Conservation (phyloP, 305 asterid genomes). For the Andrographis paniculata region DNA sequence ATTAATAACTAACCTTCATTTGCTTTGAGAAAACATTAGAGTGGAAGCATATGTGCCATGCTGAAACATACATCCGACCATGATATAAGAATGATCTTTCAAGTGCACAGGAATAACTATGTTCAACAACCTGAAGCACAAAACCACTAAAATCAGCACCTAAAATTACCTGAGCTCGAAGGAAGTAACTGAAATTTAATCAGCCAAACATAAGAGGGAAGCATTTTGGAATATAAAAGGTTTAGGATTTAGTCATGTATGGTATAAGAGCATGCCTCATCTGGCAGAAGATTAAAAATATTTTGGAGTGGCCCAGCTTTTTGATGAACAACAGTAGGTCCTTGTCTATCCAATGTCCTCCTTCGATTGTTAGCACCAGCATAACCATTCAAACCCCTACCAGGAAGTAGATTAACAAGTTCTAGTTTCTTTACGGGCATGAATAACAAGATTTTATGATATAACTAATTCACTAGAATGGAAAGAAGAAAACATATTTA, state of each 20-base stretch:
- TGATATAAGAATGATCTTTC: slow-evolving; percentile 95
- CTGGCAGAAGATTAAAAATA: slow-evolving; percentile 74
- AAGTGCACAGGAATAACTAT: slow-evolving; percentile 94
- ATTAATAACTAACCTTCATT: slow-evolving; percentile 63
- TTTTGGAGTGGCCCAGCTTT: slow-evolving; percentile 89
- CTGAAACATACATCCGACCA: slow-evolving; percentile 84
- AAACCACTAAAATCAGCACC: slow-evolving; percentile 22
- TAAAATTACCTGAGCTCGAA: slow-evolving; percentile 14
- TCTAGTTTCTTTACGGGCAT: slow-evolving; percentile 8
- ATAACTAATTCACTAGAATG: no score
- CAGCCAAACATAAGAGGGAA: slow-evolving; percentile 13
- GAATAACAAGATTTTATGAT: neutral
- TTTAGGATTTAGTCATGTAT: slow-evolving; percentile 13
- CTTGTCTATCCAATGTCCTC: slow-evolving; percentile 46
- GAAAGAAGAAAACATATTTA: neutral
- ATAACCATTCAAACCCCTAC: slow-evolving; percentile 59
- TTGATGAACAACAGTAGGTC: slow-evolving; percentile 66
- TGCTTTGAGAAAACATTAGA: slow-evolving; percentile 92
- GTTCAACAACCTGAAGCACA: slow-evolving; percentile 25
- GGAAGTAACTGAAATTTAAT: slow-evolving; percentile 10
- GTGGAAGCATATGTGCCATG: slow-evolving; percentile 92
- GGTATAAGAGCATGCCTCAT: slow-evolving; percentile 55
- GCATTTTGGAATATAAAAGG: slow-evolving; percentile 14
- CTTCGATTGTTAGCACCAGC: slow-evolving; percentile 51
- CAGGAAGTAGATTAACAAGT: slow-evolving; percentile 18